phyloP scores from a whole-genome alignment of 2,329 filamentous ascomycete species.

The Grosmannia huntii region DNA sequence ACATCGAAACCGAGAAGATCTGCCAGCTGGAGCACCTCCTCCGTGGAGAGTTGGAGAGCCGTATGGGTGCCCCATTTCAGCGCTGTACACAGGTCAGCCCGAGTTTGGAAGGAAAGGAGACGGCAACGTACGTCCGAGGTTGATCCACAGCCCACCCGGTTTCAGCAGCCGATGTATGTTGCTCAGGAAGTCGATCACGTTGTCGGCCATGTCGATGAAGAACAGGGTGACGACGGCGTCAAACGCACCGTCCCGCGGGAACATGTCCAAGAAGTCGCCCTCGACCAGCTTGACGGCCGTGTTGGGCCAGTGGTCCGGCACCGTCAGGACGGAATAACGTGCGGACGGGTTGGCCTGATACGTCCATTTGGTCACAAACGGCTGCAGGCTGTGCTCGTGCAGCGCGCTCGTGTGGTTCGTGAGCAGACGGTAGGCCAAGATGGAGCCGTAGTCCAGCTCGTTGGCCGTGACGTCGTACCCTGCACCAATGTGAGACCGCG shows the following conservation, averaged over 20 bases:
- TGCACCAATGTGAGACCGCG: neutral
- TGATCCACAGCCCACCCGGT: neutral
- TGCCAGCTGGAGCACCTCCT: conserved; percentile 3
- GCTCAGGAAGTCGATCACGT: conserved; percentile 1
- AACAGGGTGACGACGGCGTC: conserved; percentile 1
- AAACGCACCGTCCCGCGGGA: neutral
- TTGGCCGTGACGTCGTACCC: neutral
- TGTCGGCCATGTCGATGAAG: conserved; percentile 2
- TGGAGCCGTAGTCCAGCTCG: neutral
- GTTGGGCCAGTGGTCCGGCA: neutral
- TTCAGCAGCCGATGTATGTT: neutral
- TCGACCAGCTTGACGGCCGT: conserved; percentile 1
- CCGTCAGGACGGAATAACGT: neutral
- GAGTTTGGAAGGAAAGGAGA: neutral
- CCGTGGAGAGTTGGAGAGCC: neutral
- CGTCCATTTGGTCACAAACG: neutral
- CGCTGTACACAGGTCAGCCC: neutral
- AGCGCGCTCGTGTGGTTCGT: neutral
- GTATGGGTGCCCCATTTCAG: neutral
- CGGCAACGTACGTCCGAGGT: neutral
- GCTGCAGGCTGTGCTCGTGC: neutral
- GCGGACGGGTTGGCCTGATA: neutral
- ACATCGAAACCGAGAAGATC: conserved; percentile 1
- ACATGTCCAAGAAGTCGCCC: neutral
- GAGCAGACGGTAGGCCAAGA: neutral